phyloP scores from a whole-genome alignment of 768 basidiomycete species.

The Mycena vitilis region DNA sequence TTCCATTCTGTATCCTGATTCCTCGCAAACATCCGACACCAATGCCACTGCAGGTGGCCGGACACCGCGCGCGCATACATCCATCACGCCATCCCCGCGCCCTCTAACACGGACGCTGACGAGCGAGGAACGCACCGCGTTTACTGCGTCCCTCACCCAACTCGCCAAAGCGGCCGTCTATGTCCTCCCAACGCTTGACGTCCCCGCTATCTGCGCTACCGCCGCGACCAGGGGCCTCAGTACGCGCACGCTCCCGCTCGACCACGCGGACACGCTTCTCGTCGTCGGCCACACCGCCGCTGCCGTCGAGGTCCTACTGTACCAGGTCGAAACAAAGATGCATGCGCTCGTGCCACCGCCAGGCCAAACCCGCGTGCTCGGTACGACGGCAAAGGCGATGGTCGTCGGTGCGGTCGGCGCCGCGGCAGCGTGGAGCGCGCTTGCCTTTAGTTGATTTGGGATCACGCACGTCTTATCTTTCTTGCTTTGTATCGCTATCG shows the following conservation, averaged over 20 bases:
- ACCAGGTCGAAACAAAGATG: slow-evolving; percentile 36
- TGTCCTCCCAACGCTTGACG: slow-evolving; percentile 58
- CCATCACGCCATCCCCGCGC: slow-evolving; percentile 35
- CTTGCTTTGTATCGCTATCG: slow-evolving; percentile 27
- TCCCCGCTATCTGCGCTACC: slow-evolving; percentile 56
- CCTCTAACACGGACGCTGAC: slow-evolving; percentile 65
- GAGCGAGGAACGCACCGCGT: slow-evolving; percentile 60
- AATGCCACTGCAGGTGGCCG: background rate
- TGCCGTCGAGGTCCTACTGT: slow-evolving; percentile 28
- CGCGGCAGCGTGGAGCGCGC: slow-evolving; percentile 26
- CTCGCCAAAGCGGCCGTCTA: slow-evolving; percentile 62
- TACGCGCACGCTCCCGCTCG: slow-evolving; percentile 51
- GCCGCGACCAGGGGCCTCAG: slow-evolving; percentile 40
- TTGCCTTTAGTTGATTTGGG: slow-evolving; percentile 27
- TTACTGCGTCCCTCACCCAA: slow-evolving; percentile 58
- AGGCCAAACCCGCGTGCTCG: background rate
- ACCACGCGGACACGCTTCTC: slow-evolving; percentile 33
- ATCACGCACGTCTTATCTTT: background rate
- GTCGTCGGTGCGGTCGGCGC: slow-evolving; percentile 30
- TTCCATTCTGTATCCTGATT: slow-evolving; percentile 13
- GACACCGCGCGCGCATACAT: background rate
- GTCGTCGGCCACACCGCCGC: slow-evolving; percentile 29
- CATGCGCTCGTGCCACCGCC: slow-evolving; percentile 32
- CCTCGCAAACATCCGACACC: slow-evolving; percentile 12
- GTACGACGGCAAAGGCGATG: slow-evolving; percentile 16